Conservation (phyloP, 2,329 filamentous ascomycete species). For the Pyrenophora teres region DNA sequence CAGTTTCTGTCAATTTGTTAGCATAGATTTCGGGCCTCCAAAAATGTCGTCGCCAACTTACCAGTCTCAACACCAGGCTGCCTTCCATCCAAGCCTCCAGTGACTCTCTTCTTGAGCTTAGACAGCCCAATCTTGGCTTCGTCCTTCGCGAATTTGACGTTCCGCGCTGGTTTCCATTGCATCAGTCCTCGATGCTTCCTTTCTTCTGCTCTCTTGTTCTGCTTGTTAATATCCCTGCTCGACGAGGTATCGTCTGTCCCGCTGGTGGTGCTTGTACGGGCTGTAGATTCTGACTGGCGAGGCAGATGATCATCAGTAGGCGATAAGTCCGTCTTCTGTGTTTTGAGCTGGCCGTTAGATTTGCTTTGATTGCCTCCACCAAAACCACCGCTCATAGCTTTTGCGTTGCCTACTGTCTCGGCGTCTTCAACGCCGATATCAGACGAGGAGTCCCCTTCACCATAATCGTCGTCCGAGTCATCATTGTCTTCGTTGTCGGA, state of each 20-base stretch:
- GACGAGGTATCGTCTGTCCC: slow-evolving; percentile 25
- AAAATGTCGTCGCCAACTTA: slow-evolving; percentile 27
- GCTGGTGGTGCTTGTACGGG: slow-evolving; percentile 34
- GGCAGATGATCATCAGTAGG: slow-evolving; percentile 21
- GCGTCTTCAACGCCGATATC: slow-evolving; percentile 67
- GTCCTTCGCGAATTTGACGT: slow-evolving; percentile 83
- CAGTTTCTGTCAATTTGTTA: slow-evolving; percentile 32
- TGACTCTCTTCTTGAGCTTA: slow-evolving; percentile 76
- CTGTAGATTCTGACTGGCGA: slow-evolving; percentile 35
- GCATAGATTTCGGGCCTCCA: slow-evolving; percentile 3
- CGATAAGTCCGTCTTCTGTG: slow-evolving; percentile 38
- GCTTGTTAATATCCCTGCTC: slow-evolving; percentile 65
- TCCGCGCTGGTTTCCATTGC: slow-evolving; percentile 93
- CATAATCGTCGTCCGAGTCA: slow-evolving; percentile 48
- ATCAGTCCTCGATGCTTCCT: slow-evolving; percentile 87
- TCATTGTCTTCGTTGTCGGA: slow-evolving; percentile 50
- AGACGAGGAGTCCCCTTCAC: slow-evolving; percentile 45
- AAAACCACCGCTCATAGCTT: slow-evolving; percentile 28
- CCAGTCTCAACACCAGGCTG: slow-evolving; percentile 85
- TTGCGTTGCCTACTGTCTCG: slow-evolving; percentile 32
- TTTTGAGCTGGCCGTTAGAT: slow-evolving; percentile 26
- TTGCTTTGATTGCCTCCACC: slow-evolving; percentile 19
- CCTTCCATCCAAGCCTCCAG: slow-evolving; percentile 72
- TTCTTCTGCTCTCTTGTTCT: slow-evolving; percentile 73
- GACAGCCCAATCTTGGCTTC: slow-evolving; percentile 79